Evolutionary conservation across 2,329 filamentous ascomycete species (phyloP).

Genomic region (Dendryphion nanum): DNA sequence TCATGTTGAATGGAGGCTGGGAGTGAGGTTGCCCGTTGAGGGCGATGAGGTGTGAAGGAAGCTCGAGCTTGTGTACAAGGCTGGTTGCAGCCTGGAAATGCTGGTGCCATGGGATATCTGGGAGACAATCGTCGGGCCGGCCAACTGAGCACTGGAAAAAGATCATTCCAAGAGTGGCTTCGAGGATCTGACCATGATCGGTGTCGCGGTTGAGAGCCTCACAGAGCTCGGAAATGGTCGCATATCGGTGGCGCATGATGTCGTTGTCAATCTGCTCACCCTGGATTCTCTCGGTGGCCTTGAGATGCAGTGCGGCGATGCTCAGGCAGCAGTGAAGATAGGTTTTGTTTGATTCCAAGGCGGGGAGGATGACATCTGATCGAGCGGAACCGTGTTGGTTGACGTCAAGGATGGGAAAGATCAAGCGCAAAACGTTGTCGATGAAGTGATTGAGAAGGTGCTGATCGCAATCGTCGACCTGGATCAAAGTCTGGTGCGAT

Average conservation of each 20-base stretch:
- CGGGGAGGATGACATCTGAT: conserved; percentile 79
- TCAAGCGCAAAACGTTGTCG: conserved; percentile 77
- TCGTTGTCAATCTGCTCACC: conserved; percentile 80
- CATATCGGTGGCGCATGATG: conserved; percentile 87
- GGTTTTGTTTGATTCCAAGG: conserved; percentile 85
- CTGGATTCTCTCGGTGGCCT: conserved; percentile 67
- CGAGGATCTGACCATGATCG: conserved; percentile 83
- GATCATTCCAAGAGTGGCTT: conserved; percentile 91
- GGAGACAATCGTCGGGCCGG: conserved; percentile 76
- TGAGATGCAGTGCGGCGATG: conserved; percentile 88
- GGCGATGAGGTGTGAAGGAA: conserved; percentile 66
- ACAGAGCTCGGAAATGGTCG: conserved; percentile 82
- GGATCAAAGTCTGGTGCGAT: conserved; percentile 69
- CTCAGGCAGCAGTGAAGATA: conserved; percentile 96
- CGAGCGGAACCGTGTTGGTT: conserved; percentile 82
- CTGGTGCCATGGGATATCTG: conserved; percentile 94
- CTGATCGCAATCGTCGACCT: conserved; percentile 85
- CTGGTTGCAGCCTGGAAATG: conserved; percentile 91
- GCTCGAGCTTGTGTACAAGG: conserved; percentile 79
- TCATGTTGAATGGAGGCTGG: conserved; percentile 91
- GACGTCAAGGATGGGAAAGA: conserved; percentile 89
- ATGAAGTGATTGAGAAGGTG: conserved; percentile 88
- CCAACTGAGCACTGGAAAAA: conserved; percentile 95
- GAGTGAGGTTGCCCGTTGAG: conserved; percentile 55
- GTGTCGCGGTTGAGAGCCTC: conserved; percentile 76